A percentile compares a stretch with the other conserved stretches of the same genome.
phyloP scores from a whole-genome alignment of 352 stramenopile genomes.

The Globisporangium rhizosaccharum region DNA sequence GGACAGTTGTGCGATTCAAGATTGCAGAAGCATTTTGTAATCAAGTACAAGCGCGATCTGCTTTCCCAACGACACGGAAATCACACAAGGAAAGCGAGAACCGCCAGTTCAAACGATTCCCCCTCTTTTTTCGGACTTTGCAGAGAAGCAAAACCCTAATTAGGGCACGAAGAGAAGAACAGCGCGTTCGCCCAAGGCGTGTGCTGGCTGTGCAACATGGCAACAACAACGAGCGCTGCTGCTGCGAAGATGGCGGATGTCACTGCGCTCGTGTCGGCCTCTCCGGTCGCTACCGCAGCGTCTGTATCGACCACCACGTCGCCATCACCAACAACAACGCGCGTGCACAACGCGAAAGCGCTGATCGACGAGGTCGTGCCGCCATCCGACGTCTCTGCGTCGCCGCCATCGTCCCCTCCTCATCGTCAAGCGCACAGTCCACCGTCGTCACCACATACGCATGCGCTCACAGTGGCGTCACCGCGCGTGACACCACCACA shows the following conservation, averaged over 20 bases:
- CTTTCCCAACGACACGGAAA: neutral
- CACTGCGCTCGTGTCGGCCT: no score
- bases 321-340: no score
- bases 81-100: neutral
- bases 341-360: neutral
- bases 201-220: neutral
- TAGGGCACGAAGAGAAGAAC: conserved; percentile 1
- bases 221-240: neutral
- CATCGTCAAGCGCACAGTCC: neutral
- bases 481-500: neutral
- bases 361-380: conserved; percentile 8
- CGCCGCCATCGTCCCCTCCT: neutral
- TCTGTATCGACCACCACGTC: no score
- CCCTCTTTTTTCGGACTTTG: conserved; percentile 1
- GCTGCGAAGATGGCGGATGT: neutral
- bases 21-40: neutral
- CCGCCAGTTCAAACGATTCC: neutral
- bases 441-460: conserved; percentile 1
- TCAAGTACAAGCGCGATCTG: neutral
- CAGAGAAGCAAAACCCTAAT: conserved; percentile 6
- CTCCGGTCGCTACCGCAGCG: neutral
- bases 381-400: conserved; percentile 4
- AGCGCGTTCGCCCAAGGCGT: neutral
- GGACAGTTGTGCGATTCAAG: neutral
- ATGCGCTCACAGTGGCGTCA: neutral